These are phyloP conservation scores for Diaporthe longicolla DNA, from an alignment of 2,329 filamentous ascomycete species.

Conservation along the genomic window DNA sequence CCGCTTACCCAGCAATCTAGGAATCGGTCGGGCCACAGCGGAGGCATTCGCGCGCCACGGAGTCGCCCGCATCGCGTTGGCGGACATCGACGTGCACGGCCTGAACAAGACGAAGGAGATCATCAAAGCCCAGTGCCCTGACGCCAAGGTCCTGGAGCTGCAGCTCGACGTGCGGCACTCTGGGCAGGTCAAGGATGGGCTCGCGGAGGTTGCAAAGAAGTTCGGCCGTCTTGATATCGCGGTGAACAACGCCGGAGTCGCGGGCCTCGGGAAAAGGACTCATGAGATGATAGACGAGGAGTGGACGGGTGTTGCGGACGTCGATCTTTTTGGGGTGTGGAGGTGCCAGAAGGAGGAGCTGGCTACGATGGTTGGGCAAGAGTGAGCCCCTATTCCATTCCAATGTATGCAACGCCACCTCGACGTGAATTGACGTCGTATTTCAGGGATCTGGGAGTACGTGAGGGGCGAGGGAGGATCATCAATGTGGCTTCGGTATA, in stretches of 20 bases:
- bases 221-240: slow-evolving; percentile 18
- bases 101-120: not conserved
- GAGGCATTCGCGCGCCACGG: slow-evolving; percentile 4
- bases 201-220: not conserved
- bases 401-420: not conserved
- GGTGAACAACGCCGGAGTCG: slow-evolving; percentile 18
- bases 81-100: not conserved
- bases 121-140: not conserved
- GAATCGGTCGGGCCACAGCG: slow-evolving; percentile 2
- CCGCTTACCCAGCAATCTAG: not conserved
- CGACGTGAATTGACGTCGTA: not conserved
- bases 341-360: slow-evolving; percentile 69
- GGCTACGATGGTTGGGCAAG: slow-evolving; percentile 64
- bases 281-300: slow-evolving; percentile 48
- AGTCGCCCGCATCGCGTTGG: slow-evolving; percentile 1
- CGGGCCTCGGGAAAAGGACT: not conserved
- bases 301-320: slow-evolving; percentile 64
- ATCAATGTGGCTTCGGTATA: slow-evolving; percentile 69
- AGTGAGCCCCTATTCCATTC: slow-evolving; percentile 50
- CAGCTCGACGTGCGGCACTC: slow-evolving; percentile 14
- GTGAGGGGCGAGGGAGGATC: slow-evolving; percentile 54
- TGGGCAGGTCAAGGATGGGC: not conserved
- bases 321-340: slow-evolving; percentile 71
- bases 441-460: not conserved
- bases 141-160: slow-evolving; percentile 3